A percentile compares a stretch with the other conserved stretches of the same genome.
Evolutionary conservation across 257 asterid species (phyloP).

Genomic region (Solanum paucissectum): DNA sequence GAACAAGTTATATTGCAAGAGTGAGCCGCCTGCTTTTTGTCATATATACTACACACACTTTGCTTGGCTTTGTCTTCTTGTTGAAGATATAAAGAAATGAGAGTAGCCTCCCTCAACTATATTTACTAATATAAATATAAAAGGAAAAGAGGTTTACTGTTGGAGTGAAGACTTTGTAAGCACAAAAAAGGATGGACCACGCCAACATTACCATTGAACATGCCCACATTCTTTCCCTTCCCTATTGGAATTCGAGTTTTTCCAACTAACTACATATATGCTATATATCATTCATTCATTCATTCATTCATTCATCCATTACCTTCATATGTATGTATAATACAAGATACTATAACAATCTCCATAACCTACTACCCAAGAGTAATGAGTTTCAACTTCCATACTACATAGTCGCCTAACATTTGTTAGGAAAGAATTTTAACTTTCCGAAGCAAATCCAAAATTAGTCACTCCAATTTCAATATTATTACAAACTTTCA

Average conservation of each 20-base stretch:
- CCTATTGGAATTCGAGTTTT: background rate
- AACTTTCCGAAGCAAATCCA: too few relatives aligned
- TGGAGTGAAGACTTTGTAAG: background rate
- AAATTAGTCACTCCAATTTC: background rate
- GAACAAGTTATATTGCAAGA: background rate
- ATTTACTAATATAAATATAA: background rate
- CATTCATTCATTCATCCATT: background rate
- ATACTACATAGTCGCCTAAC: background rate
- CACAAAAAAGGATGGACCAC: constrained; percentile 6
- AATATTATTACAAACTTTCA: too few relatives aligned
- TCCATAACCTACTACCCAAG: too few relatives aligned
- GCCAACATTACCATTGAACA: constrained; percentile 8
- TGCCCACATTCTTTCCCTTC: constrained; percentile 16
- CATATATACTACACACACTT: background rate
- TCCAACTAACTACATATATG: background rate
- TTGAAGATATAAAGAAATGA: background rate
- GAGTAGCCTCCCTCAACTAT: background rate
- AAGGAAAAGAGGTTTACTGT: background rate
- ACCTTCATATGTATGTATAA: background rate
- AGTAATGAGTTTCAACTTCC: background rate
- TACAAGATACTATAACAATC: background rate
- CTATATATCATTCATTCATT: background rate
- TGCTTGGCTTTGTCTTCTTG: background rate
- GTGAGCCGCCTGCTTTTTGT: background rate
- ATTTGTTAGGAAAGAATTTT: too few relatives aligned